phyloP scores from a whole-genome alignment of 495 filamentous ascomycete species.

The Rhizodiscina lignyota region DNA sequence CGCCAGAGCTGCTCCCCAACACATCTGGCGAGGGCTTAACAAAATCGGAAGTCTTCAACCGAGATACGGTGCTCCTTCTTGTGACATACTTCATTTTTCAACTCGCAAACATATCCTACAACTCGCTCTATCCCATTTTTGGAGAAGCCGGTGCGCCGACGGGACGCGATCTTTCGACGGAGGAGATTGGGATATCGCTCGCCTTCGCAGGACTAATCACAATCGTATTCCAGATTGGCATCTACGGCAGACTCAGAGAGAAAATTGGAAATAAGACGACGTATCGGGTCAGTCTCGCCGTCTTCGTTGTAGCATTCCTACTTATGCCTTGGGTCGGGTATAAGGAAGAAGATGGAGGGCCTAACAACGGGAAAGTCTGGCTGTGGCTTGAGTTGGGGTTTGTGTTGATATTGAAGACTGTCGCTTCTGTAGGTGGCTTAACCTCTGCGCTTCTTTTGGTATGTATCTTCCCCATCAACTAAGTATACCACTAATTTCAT shows the following conservation, averaged over 20 bases:
- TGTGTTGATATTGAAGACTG: conserved; percentile 71
- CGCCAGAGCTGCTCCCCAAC: conserved; percentile 24
- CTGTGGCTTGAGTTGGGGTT: conserved; percentile 60
- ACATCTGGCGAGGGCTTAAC: conserved; percentile 12
- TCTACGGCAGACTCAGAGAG: conserved; percentile 65
- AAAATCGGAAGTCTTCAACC: conserved; percentile 38
- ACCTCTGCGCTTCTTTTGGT: conserved; percentile 79
- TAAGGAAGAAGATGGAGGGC: conserved; percentile 32
- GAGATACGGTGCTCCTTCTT: conserved; percentile 66
- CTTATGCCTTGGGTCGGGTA: conserved; percentile 85
- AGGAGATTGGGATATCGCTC: conserved; percentile 70
- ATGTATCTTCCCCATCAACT: conserved; percentile 15
- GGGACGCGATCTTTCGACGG: conserved; percentile 57
- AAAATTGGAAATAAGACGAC: conserved; percentile 72
- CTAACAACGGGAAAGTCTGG: conserved; percentile 38
- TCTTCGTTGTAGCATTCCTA: conserved; percentile 67
- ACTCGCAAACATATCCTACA: conserved; percentile 75
- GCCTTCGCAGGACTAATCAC: conserved; percentile 71
- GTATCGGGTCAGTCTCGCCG: conserved; percentile 64
- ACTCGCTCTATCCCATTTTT: conserved; percentile 85
- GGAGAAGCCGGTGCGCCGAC: conserved; percentile 53
- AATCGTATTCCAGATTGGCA: conserved; percentile 72
- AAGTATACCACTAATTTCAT: conserved; percentile 5
- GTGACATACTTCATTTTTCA: conserved; percentile 77
- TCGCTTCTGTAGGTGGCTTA: conserved; percentile 73